Conservation (phyloP, 1,284 basidiomycete genomes). For the Cystobasidiaceae sp. region DNA sequence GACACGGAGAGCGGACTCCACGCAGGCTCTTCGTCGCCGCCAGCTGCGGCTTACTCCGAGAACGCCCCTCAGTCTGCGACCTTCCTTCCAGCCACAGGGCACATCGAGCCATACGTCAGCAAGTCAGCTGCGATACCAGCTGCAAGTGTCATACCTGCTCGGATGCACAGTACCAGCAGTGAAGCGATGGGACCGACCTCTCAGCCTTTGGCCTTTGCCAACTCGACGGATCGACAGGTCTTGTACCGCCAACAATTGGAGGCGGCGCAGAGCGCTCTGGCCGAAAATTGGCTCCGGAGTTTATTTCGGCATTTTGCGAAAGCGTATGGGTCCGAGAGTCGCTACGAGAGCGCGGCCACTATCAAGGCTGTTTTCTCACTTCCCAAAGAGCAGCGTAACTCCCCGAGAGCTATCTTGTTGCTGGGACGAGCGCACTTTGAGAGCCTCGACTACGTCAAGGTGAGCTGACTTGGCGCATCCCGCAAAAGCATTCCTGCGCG, state of each 20-base stretch:
- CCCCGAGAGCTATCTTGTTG: conserved; percentile 66
- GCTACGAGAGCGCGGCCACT: conserved; percentile 69
- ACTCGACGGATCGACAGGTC: not conserved
- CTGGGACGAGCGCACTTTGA: conserved; percentile 82
- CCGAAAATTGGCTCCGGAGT: conserved; percentile 75
- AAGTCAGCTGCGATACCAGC: no score
- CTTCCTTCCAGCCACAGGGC: no score
- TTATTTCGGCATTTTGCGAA: conserved; percentile 72
- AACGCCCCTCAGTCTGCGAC: conserved; percentile 29
- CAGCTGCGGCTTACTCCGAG: not conserved
- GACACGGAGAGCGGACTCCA: conserved; percentile 1
- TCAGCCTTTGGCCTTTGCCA: not conserved
- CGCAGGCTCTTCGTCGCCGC: conserved; percentile 8
- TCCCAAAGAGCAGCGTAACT: conserved; percentile 64
- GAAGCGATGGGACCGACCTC: not conserved
- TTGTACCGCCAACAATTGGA: conserved; percentile 45
- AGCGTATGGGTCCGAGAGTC: conserved; percentile 64
- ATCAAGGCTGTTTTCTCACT: conserved; percentile 68
- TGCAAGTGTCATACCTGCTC: no score
- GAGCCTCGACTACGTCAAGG: conserved; percentile 73
- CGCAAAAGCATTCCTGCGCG: no score
- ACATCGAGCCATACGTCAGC: no score
- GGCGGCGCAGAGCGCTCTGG: conserved; percentile 62
- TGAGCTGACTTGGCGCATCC: conserved; percentile 51
- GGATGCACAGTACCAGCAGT: no score